These are phyloP conservation scores for Leptomonas pyrrhocoris DNA, from an alignment of 208 protist species.

Conservation along the genomic window DNA sequence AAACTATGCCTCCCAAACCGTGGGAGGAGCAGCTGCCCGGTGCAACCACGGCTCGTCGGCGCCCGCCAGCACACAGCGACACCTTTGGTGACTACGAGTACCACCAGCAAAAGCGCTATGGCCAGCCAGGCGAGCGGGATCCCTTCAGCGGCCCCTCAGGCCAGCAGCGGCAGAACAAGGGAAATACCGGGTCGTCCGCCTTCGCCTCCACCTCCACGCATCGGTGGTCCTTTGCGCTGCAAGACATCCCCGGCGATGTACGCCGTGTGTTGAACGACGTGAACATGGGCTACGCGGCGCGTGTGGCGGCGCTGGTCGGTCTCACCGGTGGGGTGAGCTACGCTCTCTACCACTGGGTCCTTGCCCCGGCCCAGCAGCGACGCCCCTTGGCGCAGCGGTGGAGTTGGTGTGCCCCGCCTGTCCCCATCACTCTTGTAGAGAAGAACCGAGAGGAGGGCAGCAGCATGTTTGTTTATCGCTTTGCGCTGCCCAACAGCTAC, in stretches of 20 bases:
- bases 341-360: slow-evolving; percentile 48
- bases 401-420: slow-evolving; percentile 50
- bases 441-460: slow-evolving; percentile 55
- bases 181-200: not conserved
- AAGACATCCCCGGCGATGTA: slow-evolving; percentile 60
- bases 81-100: slow-evolving; percentile 41
- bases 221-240: slow-evolving; percentile 82
- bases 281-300: slow-evolving; percentile 74
- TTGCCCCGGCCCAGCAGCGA: slow-evolving; percentile 55
- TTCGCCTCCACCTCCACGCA: not conserved
- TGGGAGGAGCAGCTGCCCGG: slow-evolving; percentile 29
- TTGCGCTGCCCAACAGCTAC: slow-evolving; percentile 80
- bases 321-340: slow-evolving; percentile 31
- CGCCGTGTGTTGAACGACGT: slow-evolving; percentile 58
- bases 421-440: slow-evolving; percentile 79
- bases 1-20: slow-evolving; percentile 50
- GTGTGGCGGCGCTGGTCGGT: slow-evolving; percentile 33
- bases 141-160: not conserved
- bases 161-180: not conserved
- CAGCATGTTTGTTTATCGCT: slow-evolving; percentile 73
- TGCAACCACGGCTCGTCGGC: slow-evolving; percentile 6
- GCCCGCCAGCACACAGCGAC: not conserved
- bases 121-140: not conserved
- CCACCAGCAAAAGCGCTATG: slow-evolving; percentile 27
- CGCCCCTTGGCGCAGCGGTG: slow-evolving; percentile 78